Base-by-base conservation (phyloP, 139 green algal species). In the Limnomonas spitsbergensis region DNA sequence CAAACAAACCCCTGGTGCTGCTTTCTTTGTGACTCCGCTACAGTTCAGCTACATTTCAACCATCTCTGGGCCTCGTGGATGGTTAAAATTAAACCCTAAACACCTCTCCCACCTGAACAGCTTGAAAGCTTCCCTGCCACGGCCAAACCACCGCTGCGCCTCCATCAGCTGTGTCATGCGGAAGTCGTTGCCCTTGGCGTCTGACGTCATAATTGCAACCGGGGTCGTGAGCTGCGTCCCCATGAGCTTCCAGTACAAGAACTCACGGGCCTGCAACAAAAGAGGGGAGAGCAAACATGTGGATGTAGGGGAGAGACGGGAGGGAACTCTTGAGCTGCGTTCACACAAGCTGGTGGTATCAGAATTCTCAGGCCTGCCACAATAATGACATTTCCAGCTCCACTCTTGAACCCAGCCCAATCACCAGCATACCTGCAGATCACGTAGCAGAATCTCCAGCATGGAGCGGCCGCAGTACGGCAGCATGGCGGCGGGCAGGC, bases 121-220 rank as follows among this genome's bases (percentile, higher is more conserved):
- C 2, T 79, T 83, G 90, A 98, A 98, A 1, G 79, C 75, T 24
- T 90, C 84, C 31, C 66, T 40, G 20, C 91, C 87, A 3, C 96
- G 78, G 4, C 96, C 95, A 80, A 97, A 98, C 90, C 91, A 98
- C 75, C 76, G 54, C 0, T 79, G 53, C 1, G 68, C 37, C 73
- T 90, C 83, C 76, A 96, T 87, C 56, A 96, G 77, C 53, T 71
- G 61, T 2, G 35, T 75, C 40, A 99, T 92, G 29, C 91, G 88
- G 40, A 70, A 54, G 86, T 98, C 87, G 86, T 99, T 99, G 76
- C 92, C 92, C 89, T 99, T 99, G 66, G 95, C 96, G 29, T 95
- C 92, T 1, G 83, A 94, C 26, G 96, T 99, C 96, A 99, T 99
- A 79, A 99, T 92, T 54, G 93, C 96, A 2, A 99, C 84, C 0